Conservation (phyloP, 2,329 filamentous ascomycete species). For the Xylaria sp. region DNA sequence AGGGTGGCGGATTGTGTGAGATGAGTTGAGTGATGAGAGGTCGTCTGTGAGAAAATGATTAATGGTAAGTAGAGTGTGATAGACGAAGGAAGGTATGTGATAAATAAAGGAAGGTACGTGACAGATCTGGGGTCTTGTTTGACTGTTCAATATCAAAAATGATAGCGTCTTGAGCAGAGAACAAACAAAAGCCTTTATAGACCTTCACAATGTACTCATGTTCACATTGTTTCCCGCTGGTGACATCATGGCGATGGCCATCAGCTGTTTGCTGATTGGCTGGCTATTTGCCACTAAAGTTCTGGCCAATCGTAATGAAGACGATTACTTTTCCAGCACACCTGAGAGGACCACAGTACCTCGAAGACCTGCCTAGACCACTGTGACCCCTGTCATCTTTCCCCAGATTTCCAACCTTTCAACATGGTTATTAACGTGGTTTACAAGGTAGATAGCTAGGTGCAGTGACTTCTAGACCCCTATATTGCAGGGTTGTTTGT, state of each 20-base stretch:
- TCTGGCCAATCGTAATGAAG: slow-evolving; percentile 31
- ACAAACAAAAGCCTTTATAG: slow-evolving; percentile 19
- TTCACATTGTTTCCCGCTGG: neutral
- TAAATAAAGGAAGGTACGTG: neutral
- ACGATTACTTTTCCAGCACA: slow-evolving; percentile 35
- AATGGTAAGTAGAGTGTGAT: neutral
- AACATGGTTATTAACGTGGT: neutral
- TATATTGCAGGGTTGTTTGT: neutral
- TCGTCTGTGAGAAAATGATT: neutral
- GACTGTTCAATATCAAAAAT: neutral
- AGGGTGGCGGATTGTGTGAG: neutral
- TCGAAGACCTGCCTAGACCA: neutral
- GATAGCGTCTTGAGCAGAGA: neutral
- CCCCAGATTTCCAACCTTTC: slow-evolving; percentile 22
- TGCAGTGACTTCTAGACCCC: neutral
- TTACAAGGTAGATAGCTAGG: no score
- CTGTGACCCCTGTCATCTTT: neutral
- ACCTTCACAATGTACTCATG: neutral
- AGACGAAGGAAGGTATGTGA: neutral
- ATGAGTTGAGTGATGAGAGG: neutral
- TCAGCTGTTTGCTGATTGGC: slow-evolving; percentile 34
- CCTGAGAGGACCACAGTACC: neutral
- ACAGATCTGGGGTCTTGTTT: neutral
- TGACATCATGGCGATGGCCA: slow-evolving; percentile 38
- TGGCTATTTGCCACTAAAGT: neutral